A percentile compares a stretch with the other conserved stretches of the same genome.
phyloP scores from a whole-genome alignment of 75 land plant species.

The Pinus albicaulis region DNA sequence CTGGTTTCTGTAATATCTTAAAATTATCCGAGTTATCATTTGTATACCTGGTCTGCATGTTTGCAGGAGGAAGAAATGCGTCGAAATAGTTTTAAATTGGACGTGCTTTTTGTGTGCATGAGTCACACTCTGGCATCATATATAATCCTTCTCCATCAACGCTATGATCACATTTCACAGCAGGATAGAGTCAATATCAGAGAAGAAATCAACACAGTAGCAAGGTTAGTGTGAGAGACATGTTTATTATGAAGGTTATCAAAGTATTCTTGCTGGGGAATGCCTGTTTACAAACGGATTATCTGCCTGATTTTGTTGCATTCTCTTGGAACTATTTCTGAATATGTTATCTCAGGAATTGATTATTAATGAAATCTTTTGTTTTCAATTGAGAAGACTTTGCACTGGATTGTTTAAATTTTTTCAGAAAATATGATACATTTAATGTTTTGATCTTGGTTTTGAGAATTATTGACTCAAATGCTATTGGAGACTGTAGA shows the following conservation, averaged over 20 bases:
- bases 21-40: background rate
- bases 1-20: background rate
- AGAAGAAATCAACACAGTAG: slow-evolving; percentile 36
- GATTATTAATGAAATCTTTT: too few relatives aligned
- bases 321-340: slow-evolving; percentile 5
- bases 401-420: too few relatives aligned
- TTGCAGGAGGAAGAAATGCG: slow-evolving; percentile 60
- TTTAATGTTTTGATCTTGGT: background rate
- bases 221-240: slow-evolving; percentile 36
- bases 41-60: slow-evolving; percentile 5
- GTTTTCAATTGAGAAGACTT: too few relatives aligned
- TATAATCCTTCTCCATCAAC: slow-evolving; percentile 30
- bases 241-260: background rate
- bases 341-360: background rate
- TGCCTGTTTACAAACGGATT: background rate
- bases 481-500: background rate
- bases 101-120: slow-evolving; percentile 50
- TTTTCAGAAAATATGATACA: too few relatives aligned
- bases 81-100: slow-evolving; percentile 61
- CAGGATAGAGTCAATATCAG: slow-evolving; percentile 11
- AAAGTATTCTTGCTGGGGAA: background rate
- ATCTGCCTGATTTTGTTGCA: background rate
- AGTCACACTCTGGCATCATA: slow-evolving; percentile 47
- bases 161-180: slow-evolving; percentile 16
- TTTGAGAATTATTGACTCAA: background rate